Percentiles rank a stretch among this genome's conserved stretches.
Evolutionary conservation across 2,329 filamentous ascomycete genomes (phyloP).

Genomic region (Shiraia sp.): DNA sequence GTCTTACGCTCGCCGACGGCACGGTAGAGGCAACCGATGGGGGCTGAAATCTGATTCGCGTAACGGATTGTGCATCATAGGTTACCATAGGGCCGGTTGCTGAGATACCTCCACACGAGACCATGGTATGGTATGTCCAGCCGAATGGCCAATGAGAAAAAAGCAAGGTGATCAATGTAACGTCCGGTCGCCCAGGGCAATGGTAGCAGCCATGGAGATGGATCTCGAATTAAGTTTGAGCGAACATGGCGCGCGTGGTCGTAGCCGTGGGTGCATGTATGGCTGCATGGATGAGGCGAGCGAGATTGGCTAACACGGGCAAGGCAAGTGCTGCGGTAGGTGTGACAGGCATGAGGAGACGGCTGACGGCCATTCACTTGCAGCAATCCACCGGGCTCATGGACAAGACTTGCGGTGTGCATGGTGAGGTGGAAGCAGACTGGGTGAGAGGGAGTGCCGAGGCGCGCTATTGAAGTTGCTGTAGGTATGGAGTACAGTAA

Average conservation of each 20-base stretch:
- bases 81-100: too few species aligned
- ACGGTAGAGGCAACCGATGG: too few species aligned
- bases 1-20: too few species aligned
- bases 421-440: slow-evolving; percentile 14
- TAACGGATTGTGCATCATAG: too few species aligned
- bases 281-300: slow-evolving; percentile 4
- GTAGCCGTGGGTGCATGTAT: slow-evolving; percentile 11
- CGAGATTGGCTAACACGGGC: slow-evolving; percentile 1
- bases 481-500: slow-evolving; percentile 2
- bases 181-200: not conserved
- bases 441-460: slow-evolving; percentile 2
- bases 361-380: not conserved
- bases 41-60: too few species aligned
- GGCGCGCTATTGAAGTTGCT: slow-evolving; percentile 7
- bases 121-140: too few species aligned
- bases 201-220: not conserved
- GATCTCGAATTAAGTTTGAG: slow-evolving; percentile 9
- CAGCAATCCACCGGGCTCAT: slow-evolving; percentile 1
- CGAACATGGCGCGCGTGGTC: slow-evolving; percentile 4
- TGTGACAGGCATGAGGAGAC: slow-evolving; percentile 13
- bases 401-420: slow-evolving; percentile 21
- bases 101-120: too few species aligned
- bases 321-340: slow-evolving; percentile 1
- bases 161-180: too few species aligned
- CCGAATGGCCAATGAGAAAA: too few species aligned